A percentile compares a stretch with the other conserved stretches of the same genome.
Conservation (phyloP, 306 rosid genomes). For the Lathyrus tuberosus region DNA sequence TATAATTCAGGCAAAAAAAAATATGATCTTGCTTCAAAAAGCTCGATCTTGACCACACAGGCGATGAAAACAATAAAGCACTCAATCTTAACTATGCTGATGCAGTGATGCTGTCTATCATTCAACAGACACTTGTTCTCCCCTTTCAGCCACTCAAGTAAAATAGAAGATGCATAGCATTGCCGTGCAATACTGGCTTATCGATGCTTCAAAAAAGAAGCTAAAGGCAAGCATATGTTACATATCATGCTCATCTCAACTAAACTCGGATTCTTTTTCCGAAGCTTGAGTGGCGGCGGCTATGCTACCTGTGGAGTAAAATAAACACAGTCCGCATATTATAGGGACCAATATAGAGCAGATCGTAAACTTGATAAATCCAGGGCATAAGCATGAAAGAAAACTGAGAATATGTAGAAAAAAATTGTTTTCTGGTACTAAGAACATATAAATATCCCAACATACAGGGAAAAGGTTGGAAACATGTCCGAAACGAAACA, state of each 20-base stretch:
- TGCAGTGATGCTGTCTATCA: too few species aligned
- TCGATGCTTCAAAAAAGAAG: neutral
- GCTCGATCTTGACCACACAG: too few species aligned
- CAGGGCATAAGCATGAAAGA: neutral
- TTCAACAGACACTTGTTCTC: neutral
- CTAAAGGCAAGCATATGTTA: neutral
- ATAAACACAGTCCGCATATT: neutral
- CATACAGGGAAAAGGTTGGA: slow-evolving; percentile 1
- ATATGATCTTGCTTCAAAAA: too few species aligned
- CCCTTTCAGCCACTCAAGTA: neutral
- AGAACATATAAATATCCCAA: slow-evolving; percentile 26
- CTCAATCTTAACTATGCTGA: too few species aligned
- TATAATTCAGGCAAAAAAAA: too few species aligned
- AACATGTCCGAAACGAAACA: slow-evolving; percentile 37
- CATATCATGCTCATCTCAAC: neutral
- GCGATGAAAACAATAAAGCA: too few species aligned
- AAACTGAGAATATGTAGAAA: neutral
- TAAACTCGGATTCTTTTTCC: neutral
- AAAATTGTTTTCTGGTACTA: slow-evolving; percentile 12
- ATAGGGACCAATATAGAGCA: slow-evolving; percentile 8
- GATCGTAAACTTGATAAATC: slow-evolving; percentile 36
- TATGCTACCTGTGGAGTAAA: slow-evolving; percentile 1
- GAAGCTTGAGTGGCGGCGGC: slow-evolving; percentile 1
- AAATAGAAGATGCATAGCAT: slow-evolving; percentile 17
- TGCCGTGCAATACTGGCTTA: neutral